Conservation (phyloP, 192 early-diverging fungal genomes). For the Rhizophagus clarus region DNA sequence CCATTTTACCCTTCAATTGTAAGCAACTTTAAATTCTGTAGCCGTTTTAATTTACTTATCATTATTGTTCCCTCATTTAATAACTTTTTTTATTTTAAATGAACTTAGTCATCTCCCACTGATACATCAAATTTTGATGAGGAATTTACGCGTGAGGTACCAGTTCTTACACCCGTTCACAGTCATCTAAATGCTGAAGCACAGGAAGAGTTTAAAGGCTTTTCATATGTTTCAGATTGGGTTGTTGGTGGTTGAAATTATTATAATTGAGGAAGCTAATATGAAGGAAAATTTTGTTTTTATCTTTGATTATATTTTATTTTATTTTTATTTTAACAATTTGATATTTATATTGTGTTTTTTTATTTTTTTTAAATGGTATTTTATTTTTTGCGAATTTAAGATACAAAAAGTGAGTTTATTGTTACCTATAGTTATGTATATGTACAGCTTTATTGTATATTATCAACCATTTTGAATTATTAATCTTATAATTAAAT, state of each 20-base stretch:
- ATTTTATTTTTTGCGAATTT: too few species aligned
- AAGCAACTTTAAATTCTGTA: conserved; percentile 25
- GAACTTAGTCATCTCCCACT: conserved; percentile 51
- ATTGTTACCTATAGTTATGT: too few species aligned
- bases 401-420: too few species aligned
- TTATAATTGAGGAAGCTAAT: conserved; percentile 30
- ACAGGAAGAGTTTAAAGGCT: conserved; percentile 93
- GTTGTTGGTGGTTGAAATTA: conserved; percentile 32
- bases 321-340: too few species aligned
- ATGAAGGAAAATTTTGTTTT: not conserved
- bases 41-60: not conserved
- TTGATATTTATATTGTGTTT: too few species aligned
- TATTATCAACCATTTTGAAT: too few species aligned
- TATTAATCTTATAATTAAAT: too few species aligned
- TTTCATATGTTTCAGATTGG: conserved; percentile 95
- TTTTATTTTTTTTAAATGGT: too few species aligned
- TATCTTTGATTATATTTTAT: not conserved
- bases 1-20: conserved; percentile 91
- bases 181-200: conserved; percentile 76
- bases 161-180: conserved; percentile 90
- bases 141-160: conserved; percentile 95
- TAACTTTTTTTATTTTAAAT: not conserved
- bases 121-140: conserved; percentile 99
- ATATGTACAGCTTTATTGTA: too few species aligned
- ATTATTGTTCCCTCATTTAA: not conserved